Percentiles rank a stretch among this genome's conserved stretches.
Evolutionary conservation across 2,329 filamentous ascomycete genomes (phyloP).

Genomic region (Cladobotryum mycophilum): DNA sequence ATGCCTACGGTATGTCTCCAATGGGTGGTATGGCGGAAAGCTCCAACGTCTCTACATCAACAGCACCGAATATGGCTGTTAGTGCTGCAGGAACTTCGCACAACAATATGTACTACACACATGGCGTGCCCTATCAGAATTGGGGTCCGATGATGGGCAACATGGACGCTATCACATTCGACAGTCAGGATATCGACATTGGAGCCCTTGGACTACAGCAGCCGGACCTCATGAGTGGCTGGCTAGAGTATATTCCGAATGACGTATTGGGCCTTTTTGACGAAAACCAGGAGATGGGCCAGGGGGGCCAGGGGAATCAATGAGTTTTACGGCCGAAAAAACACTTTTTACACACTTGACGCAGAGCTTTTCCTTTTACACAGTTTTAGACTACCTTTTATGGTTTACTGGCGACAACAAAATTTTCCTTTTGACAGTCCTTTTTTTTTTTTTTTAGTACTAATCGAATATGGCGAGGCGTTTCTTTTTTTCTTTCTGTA

Average conservation of each 20-base stretch:
- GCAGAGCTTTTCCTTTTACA: background rate
- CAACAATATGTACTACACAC: slow-evolving; percentile 23
- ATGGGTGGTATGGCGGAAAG: slow-evolving; percentile 34
- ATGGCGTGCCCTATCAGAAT: slow-evolving; percentile 22
- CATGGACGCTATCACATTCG: slow-evolving; percentile 59
- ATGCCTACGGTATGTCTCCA: slow-evolving; percentile 38
- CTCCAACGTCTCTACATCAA: slow-evolving; percentile 13
- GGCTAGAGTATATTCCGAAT: slow-evolving; percentile 66
- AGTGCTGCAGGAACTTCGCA: slow-evolving; percentile 4
- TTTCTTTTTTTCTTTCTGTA: background rate
- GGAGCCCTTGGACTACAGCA: slow-evolving; percentile 50
- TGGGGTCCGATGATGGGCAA: slow-evolving; percentile 29
- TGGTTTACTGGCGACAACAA: no score
- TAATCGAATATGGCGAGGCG: background rate
- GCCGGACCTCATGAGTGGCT: slow-evolving; percentile 62
- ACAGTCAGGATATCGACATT: slow-evolving; percentile 73
- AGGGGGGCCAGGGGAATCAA: slow-evolving; percentile 7
- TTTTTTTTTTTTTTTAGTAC: background rate
- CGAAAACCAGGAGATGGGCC: slow-evolving; percentile 26
- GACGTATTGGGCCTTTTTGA: slow-evolving; percentile 56
- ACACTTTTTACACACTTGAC: no score
- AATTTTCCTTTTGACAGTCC: background rate
- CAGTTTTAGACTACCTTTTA: background rate
- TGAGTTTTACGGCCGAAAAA: background rate
- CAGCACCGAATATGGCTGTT: background rate